Evolutionary conservation across 345 rosid species (phyloP).

Genomic region (Zanthoxylum bungeanum): DNA sequence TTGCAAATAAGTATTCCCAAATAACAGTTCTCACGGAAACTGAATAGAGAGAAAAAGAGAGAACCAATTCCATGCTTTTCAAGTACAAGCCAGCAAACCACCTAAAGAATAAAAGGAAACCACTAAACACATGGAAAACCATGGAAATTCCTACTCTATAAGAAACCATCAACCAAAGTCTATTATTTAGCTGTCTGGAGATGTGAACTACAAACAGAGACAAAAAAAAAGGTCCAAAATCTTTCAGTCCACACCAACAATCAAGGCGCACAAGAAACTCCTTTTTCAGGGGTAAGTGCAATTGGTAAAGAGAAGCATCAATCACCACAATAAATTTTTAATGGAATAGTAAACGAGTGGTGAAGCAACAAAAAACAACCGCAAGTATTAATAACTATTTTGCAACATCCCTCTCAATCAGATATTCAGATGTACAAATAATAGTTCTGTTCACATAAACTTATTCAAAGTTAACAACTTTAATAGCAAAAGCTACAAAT

Average conservation of each 20-base stretch:
- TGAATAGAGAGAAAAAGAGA: background rate
- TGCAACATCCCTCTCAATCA: background rate
- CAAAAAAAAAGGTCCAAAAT: background rate
- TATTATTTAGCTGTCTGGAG: background rate
- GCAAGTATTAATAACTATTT: background rate
- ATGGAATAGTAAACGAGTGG: background rate
- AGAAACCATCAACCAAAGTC: background rate
- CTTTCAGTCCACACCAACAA: background rate
- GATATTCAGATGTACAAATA: slow-evolving; percentile 1
- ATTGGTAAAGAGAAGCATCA: background rate
- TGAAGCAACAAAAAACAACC: background rate
- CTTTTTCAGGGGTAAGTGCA: background rate
- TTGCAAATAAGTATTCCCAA: background rate
- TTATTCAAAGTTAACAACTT: background rate
- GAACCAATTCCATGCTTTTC: background rate
- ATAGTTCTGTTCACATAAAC: background rate
- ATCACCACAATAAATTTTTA: background rate
- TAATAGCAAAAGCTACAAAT: background rate
- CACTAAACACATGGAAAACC: background rate
- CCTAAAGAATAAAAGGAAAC: background rate
- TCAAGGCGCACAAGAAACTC: background rate
- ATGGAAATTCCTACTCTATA: background rate
- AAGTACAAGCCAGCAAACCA: background rate
- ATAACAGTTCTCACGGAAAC: background rate
- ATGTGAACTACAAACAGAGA: background rate